Evolutionary conservation across 495 filamentous ascomycete species (phyloP), one percentile per base, ranked within the genome.

Genomic region (Xylaria palmicola): DNA sequence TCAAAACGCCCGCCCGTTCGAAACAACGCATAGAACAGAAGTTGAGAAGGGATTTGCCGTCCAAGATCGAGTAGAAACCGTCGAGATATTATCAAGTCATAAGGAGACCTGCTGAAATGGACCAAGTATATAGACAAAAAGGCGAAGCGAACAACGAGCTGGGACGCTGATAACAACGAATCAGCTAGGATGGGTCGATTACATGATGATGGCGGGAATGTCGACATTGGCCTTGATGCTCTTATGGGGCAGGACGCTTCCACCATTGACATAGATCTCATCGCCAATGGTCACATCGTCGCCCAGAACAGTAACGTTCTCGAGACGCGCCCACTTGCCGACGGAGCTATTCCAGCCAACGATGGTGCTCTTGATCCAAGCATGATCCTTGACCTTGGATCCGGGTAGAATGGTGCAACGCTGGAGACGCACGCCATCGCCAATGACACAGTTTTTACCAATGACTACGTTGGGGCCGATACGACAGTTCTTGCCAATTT

Each of bases 261-360:
- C 94, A 66, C 94, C 94, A 77, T 99, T 99, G 72, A 98, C 95
- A 75, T 99, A 98, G 40, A 99, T 88, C 77, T 99, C 94, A 72
- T 99, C 94, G 51, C 90, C 92, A 74, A 99, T 96, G 56, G 91
- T 97, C n/a, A 99, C 94, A 74, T 99, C 94, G 75, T 99, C 95
- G 65, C 94, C 94, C 43, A 99, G 85, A 50, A 99, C 94, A 1
- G 89, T 91, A 26, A 99, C 94, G 70, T 98, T 98, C 83, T 99
- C 94, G 68, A 99, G 79, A 62, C 94, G 88, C 58, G 94, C 93
- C 94, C 94, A 99, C 67, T 87, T 87, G 62, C 94, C 94, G 36
- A 99, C 91, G 34, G 87, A 88, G 81, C 91, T 96, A 81, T 98
- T 98, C 94, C 94, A 99, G 65, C 94, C 94, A 12, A 99, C 93